Base-by-base conservation (phyloP, 306 rosid species). In the Trifolium fragiferum region DNA sequence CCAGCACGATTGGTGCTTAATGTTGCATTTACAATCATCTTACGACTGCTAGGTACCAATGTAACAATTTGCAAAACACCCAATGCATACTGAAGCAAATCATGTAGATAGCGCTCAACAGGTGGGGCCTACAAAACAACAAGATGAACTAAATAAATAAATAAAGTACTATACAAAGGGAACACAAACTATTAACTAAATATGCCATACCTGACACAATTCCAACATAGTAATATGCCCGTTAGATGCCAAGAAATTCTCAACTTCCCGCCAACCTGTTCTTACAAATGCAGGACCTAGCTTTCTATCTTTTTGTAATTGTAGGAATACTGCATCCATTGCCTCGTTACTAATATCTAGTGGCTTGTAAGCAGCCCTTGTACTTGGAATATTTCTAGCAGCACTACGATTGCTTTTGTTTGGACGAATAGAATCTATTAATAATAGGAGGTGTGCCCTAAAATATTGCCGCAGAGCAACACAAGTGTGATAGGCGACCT, bases 11-110 rank as follows among this genome's bases (percentile, higher is more conserved):
- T 92, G 77, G 90, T 95, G 86, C 99, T 95, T 76, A 95, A 84
- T 63, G 97, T 95, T 8, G 90, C 83, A 89, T 78, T 92, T 23
- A 90, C 92, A 23, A 95, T 90, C 97, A 89, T 87, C 87, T 86
- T 92, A 49, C 99, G 99, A 82, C 98, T 92, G 84, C 78, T 87
- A 53, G 97, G 98, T 33, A 95, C 98, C 81, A 95, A 76, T 13
- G 99, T 90, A 80, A 92, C 93, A 73, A 95, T 89, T 76, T 95
- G 99, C 63, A 95, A 84, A 73, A 95, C 93, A 75, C 99, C 98
- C 84, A 95, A 79, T 8, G 98, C 99, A 85, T 86, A 95, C 78
- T 95, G 99, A 84, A 95, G 98, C 82, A 95, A 82, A 86, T 95
- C 99, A 41, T 86, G 99, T 87, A 95, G 78, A 84, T 92, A 95